Percentiles rank a stretch among this genome's conserved stretches.
Conservation (phyloP, 2,329 filamentous ascomycete genomes). For the Stachybotrys chlorohalonatus region DNA sequence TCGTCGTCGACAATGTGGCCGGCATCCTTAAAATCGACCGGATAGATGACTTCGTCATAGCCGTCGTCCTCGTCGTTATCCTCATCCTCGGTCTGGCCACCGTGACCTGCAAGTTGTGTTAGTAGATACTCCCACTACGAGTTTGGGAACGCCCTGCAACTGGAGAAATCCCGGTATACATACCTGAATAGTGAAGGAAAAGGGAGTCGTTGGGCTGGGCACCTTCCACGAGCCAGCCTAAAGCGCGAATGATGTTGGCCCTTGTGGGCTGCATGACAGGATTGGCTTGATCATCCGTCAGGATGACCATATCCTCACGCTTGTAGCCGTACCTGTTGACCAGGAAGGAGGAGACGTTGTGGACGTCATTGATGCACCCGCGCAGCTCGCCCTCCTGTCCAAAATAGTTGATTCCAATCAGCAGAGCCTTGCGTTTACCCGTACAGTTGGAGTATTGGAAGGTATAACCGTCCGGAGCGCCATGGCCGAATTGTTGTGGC, state of each 20-base stretch:
- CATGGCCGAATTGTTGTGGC: conserved; percentile 54
- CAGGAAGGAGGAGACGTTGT: conserved; percentile 66
- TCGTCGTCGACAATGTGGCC: conserved; percentile 73
- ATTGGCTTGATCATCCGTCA: conserved; percentile 67
- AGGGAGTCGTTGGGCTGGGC: conserved; percentile 67
- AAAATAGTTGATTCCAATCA: conserved; percentile 79
- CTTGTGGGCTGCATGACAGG: conserved; percentile 66
- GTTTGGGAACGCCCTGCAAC: background rate
- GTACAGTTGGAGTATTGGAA: conserved; percentile 73
- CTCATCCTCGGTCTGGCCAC: conserved; percentile 63
- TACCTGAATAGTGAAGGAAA: conserved; percentile 69
- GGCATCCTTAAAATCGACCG: conserved; percentile 60
- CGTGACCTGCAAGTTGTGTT: conserved; percentile 46
- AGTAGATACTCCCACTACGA: background rate
- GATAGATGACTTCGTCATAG: conserved; percentile 71
- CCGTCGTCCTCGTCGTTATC: conserved; percentile 74
- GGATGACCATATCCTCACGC: conserved; percentile 69
- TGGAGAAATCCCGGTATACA: conserved; percentile 5
- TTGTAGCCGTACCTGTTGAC: conserved; percentile 61
- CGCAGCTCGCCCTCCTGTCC: conserved; percentile 61
- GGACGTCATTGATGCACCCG: conserved; percentile 74
- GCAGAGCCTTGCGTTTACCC: conserved; percentile 61
- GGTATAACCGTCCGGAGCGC: conserved; percentile 58
- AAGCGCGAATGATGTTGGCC: conserved; percentile 63
- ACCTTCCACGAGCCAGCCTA: conserved; percentile 66